Base-by-base conservation (phyloP, 2,329 filamentous ascomycete genomes). In the Arthroderma sp. region DNA sequence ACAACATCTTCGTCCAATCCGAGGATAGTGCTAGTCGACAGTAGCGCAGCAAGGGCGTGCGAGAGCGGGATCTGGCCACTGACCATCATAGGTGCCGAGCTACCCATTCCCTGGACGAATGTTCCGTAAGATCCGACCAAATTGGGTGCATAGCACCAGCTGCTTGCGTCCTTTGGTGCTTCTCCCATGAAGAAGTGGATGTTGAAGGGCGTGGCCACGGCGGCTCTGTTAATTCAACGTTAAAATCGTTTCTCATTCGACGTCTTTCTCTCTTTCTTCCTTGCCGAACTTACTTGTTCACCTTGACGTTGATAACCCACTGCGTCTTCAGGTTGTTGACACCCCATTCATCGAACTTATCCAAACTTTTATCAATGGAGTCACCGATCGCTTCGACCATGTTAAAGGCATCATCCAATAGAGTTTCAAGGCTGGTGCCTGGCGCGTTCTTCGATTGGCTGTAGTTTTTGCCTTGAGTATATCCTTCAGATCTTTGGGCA, bases 101-200 rank as follows among this genome's bases (percentile, higher is more conserved):
- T 25, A 17, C 54, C 54, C 17, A 31, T 49, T 31, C 55, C 41
- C 2, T 64, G 58, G 43, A 63, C 58, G 54, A 83, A 82, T 13
- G 83, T 73, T 15, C 78, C 79, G 61, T 85, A 78, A 0, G 79
- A 80, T 1, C 86, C 86, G 2, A 85, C 76, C 8, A 85, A 75
- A 60, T 80, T 83, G 1, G 71, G 65, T 0, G 79, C 76, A 41
- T 68, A 66, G 0, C 75, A 66, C 84, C 84, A 87, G 0, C 67
- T 64, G 4, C 62, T 61, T 1, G 74, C 64, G 39, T 82, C 72
- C 2, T 65, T 62, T 0, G 78, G 72, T 1, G 76, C 72, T 1
- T 76, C 67, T 0, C 83, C 86, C 1, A 89, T 66, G 70, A 90
- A 91, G 59, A 91, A 73, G 66, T 85, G 81, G 19, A 91, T 74